Evolutionary conservation across 345 rosid species (phyloP), one percentile per base, ranked within the genome.

Genomic region (Salix purpurea): DNA sequence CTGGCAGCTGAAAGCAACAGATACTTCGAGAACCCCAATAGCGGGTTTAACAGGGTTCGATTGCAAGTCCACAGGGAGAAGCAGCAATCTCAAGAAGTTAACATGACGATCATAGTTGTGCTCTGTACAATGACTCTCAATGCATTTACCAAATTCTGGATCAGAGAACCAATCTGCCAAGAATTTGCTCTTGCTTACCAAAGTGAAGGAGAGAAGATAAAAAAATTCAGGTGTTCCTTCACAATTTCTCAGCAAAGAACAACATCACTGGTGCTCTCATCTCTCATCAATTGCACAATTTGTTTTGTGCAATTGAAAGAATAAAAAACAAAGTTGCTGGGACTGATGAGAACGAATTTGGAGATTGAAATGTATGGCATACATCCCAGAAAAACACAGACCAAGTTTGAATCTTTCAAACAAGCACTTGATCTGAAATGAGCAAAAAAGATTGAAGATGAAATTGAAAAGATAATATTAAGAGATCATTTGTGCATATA

Each of bases 151-250:
- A 11, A 82, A 65, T 24, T 76, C 71, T 0, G 74, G 76, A 76
- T 64, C 46, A 34, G 89, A 79, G 65, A 81, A 71, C 82, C 44
- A 74, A 62, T 87, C 82, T 0, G 86, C 82, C 68, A 89, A 85
- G 74, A 79, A 84, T 80, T 86, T 70, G 78, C 92, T 84, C 75
- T 77, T 85, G 13, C 37, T 82, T 44, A 69, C 78, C 21, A 87
- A 82, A 40, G 84, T 36, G 15, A 79, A 76, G 30, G 90, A 78
- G 71, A 85, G 87, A 36, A 79, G 81, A 72, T 83, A 78, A 65
- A 87, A 84, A 54, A 48, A 36, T 74, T 89, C 85, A 34, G 87
- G 83, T 73, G 85, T 84, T 79, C 89, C 89, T 50, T 78, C 85
- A 58, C 66, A 9, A 56, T 85, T 82, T 81, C 67, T 81, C 82